phyloP scores from a whole-genome alignment of 257 asterid species.

The Capsicum rhomboideum region DNA sequence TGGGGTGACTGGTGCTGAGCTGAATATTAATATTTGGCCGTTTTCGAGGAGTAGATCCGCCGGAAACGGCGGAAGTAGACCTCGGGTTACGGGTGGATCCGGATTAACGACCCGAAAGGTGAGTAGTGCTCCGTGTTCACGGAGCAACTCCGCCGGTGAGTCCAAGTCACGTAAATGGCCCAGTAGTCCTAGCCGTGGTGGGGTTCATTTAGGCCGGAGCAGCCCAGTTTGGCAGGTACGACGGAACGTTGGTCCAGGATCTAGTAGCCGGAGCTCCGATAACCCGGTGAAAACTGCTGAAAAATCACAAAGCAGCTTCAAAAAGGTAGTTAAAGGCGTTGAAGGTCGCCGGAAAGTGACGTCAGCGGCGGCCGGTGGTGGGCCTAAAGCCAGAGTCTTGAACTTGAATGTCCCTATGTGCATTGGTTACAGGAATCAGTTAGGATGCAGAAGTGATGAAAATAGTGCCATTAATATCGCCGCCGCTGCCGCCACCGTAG shows the following conservation, averaged over 20 bases:
- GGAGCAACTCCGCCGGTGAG: constrained; percentile 92
- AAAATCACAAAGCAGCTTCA: constrained; percentile 21
- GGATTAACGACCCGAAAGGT: constrained; percentile 53
- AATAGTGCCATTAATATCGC: constrained; percentile 7
- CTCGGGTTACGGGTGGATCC: constrained; percentile 32
- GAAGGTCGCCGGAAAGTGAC: constrained; percentile 39
- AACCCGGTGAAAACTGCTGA: constrained; percentile 15
- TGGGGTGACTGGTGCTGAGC: constrained; percentile 59
- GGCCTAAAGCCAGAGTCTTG: constrained; percentile 38
- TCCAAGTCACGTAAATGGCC: constrained; percentile 81
- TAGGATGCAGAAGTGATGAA: constrained; percentile 53
- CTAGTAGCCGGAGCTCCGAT: constrained; percentile 22
- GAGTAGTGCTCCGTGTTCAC: constrained; percentile 92
- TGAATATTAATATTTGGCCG: constrained; percentile 89
- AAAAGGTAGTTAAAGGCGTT: constrained; percentile 7
- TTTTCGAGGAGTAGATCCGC: constrained; percentile 92
- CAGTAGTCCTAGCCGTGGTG: constrained; percentile 57
- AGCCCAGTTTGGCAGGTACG: constrained; percentile 91
- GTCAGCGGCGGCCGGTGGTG: constrained; percentile 8
- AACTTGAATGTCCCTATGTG: constrained; percentile 78
- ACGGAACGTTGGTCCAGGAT: constrained; percentile 22
- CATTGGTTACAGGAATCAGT: constrained; percentile 60
- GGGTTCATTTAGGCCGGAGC: constrained; percentile 75
- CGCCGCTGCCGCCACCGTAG: not conserved
- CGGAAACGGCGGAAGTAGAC: constrained; percentile 69